phyloP scores from a whole-genome alignment of 2,329 filamentous ascomycete species.

The Aspergillus arachidicola region DNA sequence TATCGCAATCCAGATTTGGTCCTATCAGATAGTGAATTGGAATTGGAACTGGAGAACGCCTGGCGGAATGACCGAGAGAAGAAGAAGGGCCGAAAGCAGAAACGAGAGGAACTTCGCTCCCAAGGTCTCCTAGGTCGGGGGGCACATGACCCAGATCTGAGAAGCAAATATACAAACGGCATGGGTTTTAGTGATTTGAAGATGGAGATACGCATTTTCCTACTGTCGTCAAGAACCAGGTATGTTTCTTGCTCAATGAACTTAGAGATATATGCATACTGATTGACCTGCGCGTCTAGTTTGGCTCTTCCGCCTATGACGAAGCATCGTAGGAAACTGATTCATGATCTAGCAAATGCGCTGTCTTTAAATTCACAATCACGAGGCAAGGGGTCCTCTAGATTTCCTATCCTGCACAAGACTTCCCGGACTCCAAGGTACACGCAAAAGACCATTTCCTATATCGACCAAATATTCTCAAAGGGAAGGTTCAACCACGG shows the following conservation, averaged over 20 bases:
- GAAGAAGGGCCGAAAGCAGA: conserved; percentile 70
- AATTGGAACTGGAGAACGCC: conserved; percentile 58
- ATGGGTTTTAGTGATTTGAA: conserved; percentile 72
- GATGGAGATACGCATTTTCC: conserved; percentile 71
- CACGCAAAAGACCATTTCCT: conserved; percentile 56
- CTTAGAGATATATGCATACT: neutral
- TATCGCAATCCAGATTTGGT: conserved; percentile 58
- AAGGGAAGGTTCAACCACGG: conserved; percentile 34
- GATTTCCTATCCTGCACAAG: conserved; percentile 77
- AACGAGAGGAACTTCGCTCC: conserved; percentile 68
- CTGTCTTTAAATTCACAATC: conserved; percentile 85
- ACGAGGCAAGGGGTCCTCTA: conserved; percentile 68
- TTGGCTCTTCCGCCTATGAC: conserved; percentile 82
- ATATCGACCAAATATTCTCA: conserved; percentile 45
- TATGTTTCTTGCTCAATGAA: conserved; percentile 44
- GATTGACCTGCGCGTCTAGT: conserved; percentile 43
- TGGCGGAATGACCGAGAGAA: conserved; percentile 71
- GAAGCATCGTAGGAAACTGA: conserved; percentile 70
- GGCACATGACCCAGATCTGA: conserved; percentile 60
- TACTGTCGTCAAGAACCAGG: conserved; percentile 65
- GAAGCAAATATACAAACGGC: conserved; percentile 71
- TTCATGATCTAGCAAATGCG: conserved; percentile 76
- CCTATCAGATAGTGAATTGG: conserved; percentile 68
- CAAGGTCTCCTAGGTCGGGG: conserved; percentile 66
- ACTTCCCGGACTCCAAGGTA: conserved; percentile 67